These are phyloP conservation scores for Calvatia gigantea DNA, from an alignment of 768 basidiomycete species.

Conservation along the genomic window DNA sequence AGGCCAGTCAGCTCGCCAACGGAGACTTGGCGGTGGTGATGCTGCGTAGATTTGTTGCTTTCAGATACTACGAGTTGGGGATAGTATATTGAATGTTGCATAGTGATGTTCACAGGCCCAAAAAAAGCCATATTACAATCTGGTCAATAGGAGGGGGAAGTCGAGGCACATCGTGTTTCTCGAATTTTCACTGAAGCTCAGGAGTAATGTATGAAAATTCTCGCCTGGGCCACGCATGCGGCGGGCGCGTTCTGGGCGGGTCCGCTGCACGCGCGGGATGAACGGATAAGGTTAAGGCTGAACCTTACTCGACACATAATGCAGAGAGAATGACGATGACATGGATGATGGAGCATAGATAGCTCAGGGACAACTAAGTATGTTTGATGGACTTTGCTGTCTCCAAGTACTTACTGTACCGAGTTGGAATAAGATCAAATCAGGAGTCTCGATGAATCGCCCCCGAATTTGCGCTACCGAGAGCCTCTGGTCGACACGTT, in stretches of 20 bases:
- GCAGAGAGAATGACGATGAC: background rate
- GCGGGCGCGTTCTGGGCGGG: background rate
- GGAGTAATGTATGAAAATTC: background rate
- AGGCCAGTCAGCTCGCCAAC: background rate
- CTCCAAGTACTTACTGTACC: background rate
- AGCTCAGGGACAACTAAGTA: background rate
- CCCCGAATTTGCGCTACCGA: conserved; percentile 2
- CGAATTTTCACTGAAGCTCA: no score
- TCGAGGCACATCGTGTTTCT: no score
- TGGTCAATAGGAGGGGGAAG: background rate
- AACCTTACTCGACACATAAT: background rate
- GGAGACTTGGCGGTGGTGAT: conserved; percentile 8
- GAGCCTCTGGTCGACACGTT: background rate
- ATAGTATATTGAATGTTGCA: background rate
- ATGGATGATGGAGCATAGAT: background rate
- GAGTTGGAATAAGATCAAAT: background rate
- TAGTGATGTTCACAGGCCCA: background rate
- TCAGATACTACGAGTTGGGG: background rate
- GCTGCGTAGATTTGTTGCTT: conserved; percentile 8
- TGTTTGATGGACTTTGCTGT: background rate
- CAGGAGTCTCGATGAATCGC: background rate
- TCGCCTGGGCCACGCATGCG: background rate
- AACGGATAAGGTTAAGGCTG: conserved; percentile 1
- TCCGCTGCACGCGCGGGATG: background rate
- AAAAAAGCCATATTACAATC: background rate